Percentiles rank a stretch among this genome's conserved stretches.
These are phyloP conservation scores for Heritiera littoralis DNA, from an alignment of 345 rosid species.

Conservation along the genomic window DNA sequence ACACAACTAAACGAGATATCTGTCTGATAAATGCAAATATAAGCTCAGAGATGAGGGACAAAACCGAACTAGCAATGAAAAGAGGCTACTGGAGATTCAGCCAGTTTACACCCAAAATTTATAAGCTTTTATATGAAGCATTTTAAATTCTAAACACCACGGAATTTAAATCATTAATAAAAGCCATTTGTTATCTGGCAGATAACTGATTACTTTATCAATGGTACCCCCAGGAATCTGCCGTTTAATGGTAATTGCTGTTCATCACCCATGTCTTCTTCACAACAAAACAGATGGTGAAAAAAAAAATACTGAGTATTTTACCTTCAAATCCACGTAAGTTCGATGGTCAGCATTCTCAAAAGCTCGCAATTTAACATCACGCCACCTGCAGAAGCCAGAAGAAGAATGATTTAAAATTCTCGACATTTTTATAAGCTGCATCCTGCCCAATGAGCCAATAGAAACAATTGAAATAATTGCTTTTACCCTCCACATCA, in stretches of 20 bases:
- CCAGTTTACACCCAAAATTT: background rate
- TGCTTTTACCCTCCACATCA: background rate
- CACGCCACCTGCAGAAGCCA: constrained; percentile 72
- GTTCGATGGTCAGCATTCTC: constrained; percentile 72
- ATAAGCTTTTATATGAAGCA: background rate
- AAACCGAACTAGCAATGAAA: background rate
- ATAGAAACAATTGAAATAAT: background rate
- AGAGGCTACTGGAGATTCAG: background rate
- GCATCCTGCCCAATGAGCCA: background rate
- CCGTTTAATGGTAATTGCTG: background rate
- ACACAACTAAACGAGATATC: background rate
- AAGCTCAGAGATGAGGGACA: background rate
- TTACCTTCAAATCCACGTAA: constrained; percentile 81
- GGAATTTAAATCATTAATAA: too few relatives aligned
- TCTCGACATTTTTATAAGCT: background rate
- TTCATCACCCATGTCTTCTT: background rate
- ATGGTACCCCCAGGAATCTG: background rate
- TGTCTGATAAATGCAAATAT: background rate
- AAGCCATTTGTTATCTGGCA: background rate
- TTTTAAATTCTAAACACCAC: background rate
- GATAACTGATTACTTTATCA: background rate
- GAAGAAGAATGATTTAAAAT: constrained; percentile 4
- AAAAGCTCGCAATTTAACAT: constrained; percentile 67
- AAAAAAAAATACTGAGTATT: background rate
- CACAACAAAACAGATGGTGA: background rate